Evolutionary conservation across 2,329 filamentous ascomycete genomes (phyloP), one percentile per base, ranked within the genome.

Genomic region (Fusarium euwallaceae): DNA sequence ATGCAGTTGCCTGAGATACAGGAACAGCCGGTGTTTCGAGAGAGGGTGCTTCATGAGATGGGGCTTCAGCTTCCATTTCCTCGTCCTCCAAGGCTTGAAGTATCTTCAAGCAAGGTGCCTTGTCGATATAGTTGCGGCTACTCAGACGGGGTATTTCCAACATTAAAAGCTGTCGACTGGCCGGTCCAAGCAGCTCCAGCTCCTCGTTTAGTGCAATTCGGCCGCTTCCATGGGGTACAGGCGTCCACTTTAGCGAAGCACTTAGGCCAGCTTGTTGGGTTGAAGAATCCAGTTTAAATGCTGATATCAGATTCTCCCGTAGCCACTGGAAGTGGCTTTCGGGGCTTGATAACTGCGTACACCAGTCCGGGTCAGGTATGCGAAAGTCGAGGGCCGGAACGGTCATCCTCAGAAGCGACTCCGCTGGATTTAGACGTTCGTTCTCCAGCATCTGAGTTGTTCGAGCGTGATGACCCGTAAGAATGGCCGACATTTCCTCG

Each of bases 341-440:
- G 6, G 80, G 58, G 4, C 16, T 75, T 34, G 67, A 74, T 11
- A 66, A 16, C 22, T 72, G 34, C 1, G 24, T 6, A 1, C 20
- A 27, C 82, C 82, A 83, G 39, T 71, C 69, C 2, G 78, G 72
- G 6, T 65, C 51, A 16, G 77, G 66, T 24, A 75, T 72, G 2
- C 69, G 68, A 43, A 82, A 83, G 34, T 80, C 70, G 27, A 82
- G 55, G 9, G 65, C 39, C 7, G 82, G 82, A 45, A 82, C 75
- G 3, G 75, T 67, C 22, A 84, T 48, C 29, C 81, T 76, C 6
- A 80, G 67, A 1, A 77, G 66, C 5, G 78, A 75, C 17, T 81
- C 76, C 6, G 68, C 53, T 22, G 75, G 67, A 24, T 81, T 70
- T 1, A 82, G 55, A 14, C 72, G 71, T 45, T 85, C 83, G 64